Percentiles rank a stretch among this genome's conserved stretches.
phyloP scores from a whole-genome alignment of 1,284 basidiomycete species.

The Ustilago crameri region DNA sequence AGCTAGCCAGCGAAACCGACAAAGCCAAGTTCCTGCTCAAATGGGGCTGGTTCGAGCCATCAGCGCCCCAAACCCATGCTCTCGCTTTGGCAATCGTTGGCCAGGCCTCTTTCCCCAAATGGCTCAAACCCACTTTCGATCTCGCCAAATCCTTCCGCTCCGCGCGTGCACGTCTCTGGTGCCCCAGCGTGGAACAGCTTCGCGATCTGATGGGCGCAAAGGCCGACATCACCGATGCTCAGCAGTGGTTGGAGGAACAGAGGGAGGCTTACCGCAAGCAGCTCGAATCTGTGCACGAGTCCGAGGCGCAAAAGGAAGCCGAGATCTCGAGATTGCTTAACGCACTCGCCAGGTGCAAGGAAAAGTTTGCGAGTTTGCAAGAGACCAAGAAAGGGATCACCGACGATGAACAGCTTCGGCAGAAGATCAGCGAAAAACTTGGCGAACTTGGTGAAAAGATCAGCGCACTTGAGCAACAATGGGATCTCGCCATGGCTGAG shows the following conservation, averaged over 20 bases:
- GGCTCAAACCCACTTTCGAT: constrained; percentile 25
- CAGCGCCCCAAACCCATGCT: neutral
- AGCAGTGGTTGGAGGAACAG: constrained; percentile 22
- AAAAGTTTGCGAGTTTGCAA: too few relatives aligned
- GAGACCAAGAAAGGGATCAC: too few relatives aligned
- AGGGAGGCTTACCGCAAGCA: constrained; percentile 18
- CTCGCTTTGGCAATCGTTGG: neutral
- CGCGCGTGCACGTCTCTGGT: constrained; percentile 50
- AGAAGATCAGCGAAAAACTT: too few relatives aligned
- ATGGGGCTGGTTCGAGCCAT: constrained; percentile 36
- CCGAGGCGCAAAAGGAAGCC: neutral
- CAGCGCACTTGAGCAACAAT: too few relatives aligned
- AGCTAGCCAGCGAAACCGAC: too few relatives aligned
- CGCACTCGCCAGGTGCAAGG: too few relatives aligned
- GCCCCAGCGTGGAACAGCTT: constrained; percentile 19
- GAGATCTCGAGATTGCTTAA: too few relatives aligned
- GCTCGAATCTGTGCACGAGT: constrained; percentile 5
- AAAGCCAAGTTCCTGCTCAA: constrained; percentile 34
- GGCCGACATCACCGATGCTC: constrained; percentile 15
- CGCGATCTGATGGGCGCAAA: constrained; percentile 7
- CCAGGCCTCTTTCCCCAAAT: constrained; percentile 7
- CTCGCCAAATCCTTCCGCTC: constrained; percentile 40
- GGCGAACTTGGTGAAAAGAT: too few relatives aligned
- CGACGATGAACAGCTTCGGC: too few relatives aligned
- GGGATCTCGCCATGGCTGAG: too few relatives aligned